phyloP scores from a whole-genome alignment of 2,329 filamentous ascomycete species.

The Acrodontium crateriforme region DNA sequence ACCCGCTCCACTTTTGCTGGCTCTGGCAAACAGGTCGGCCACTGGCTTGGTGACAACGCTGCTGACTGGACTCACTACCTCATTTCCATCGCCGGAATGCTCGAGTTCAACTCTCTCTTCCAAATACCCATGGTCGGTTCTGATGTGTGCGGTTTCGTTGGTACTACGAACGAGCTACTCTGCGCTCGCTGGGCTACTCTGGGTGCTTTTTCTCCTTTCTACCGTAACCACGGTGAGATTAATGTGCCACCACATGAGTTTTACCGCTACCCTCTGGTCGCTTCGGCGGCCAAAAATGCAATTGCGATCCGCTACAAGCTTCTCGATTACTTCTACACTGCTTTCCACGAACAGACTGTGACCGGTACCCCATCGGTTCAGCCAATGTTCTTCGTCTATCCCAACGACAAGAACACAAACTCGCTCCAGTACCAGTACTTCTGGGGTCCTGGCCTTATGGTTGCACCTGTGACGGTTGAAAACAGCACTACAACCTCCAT shows the following conservation, averaged over 20 bases:
- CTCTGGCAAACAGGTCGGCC: conserved; percentile 45
- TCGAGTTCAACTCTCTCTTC: conserved; percentile 34
- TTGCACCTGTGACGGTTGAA: conserved; percentile 42
- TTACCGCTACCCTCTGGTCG: conserved; percentile 53
- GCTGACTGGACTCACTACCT: conserved; percentile 33
- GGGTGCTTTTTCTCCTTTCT: conserved; percentile 63
- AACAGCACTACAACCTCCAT: conserved; percentile 38
- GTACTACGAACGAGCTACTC: conserved; percentile 51
- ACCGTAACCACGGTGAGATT: conserved; percentile 55
- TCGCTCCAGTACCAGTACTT: conserved; percentile 44
- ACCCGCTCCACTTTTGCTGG: conserved; percentile 66
- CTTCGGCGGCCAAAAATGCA: conserved; percentile 50
- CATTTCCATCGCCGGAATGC: conserved; percentile 27
- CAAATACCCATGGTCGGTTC: conserved; percentile 35
- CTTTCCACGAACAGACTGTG: conserved; percentile 44
- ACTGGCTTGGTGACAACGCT: conserved; percentile 47
- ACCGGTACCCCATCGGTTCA: conserved; percentile 53
- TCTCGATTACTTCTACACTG: conserved; percentile 70
- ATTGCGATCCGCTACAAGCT: conserved; percentile 62
- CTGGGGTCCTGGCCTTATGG: conserved; percentile 42
- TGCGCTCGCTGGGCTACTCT: conserved; percentile 65
- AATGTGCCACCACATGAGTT: conserved; percentile 50
- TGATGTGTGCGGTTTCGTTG: conserved; percentile 66
- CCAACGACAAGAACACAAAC: conserved; percentile 39
- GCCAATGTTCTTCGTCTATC: conserved; percentile 62